Conservation (phyloP, 2,329 filamentous ascomycete genomes). For the Botrytis paeoniae region DNA sequence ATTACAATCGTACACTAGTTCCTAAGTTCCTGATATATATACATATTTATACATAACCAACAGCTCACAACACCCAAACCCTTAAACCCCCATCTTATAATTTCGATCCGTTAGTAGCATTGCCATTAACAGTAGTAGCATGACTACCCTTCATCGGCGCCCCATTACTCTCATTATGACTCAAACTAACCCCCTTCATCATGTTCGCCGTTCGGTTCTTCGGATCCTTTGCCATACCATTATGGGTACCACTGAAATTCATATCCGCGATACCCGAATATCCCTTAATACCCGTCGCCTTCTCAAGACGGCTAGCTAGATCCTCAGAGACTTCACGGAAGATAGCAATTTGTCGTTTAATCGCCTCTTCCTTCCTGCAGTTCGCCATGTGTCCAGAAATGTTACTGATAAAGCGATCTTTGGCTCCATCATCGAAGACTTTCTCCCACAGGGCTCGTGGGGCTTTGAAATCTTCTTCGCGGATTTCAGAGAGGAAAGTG, state of each 20-base stretch:
- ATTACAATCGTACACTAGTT: not conserved
- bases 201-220: slow-evolving; percentile 51
- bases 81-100: not conserved
- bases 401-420: slow-evolving; percentile 59
- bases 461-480: slow-evolving; percentile 37
- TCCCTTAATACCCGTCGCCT: slow-evolving; percentile 56
- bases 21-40: not conserved
- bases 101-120: not conserved
- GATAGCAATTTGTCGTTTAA: slow-evolving; percentile 59
- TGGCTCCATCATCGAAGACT: slow-evolving; percentile 47
- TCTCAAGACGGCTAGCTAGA: slow-evolving; percentile 52
- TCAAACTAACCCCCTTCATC: slow-evolving; percentile 40
- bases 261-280: slow-evolving; percentile 55
- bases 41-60: not conserved
- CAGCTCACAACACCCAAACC: not conserved
- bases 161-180: slow-evolving; percentile 45
- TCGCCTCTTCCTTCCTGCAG: slow-evolving; percentile 51
- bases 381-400: slow-evolving; percentile 54
- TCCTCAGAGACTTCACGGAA: slow-evolving; percentile 53
- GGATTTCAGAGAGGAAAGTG: slow-evolving; percentile 44
- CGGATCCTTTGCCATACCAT: slow-evolving; percentile 51
- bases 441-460: slow-evolving; percentile 39
- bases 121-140: not conserved
- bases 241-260: slow-evolving; percentile 59
- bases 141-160: slow-evolving; percentile 40